Percentiles rank a stretch among this genome's conserved stretches.
These are phyloP conservation scores for Murraya paniculata DNA, from an alignment of 345 rosid species.

Conservation along the genomic window DNA sequence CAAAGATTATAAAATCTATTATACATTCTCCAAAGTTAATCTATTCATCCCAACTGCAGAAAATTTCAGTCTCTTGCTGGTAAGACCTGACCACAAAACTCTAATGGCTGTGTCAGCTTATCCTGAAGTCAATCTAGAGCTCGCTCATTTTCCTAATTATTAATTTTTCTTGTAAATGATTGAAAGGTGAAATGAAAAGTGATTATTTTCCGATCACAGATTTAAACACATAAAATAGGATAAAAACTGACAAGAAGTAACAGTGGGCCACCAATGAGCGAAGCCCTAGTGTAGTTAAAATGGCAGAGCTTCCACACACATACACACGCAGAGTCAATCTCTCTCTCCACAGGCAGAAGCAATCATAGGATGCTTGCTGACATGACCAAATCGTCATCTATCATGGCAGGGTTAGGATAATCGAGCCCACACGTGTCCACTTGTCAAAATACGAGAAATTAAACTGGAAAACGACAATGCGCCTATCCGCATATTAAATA, in stretches of 20 bases:
- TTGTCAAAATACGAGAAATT: constrained; percentile 21
- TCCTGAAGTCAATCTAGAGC: neutral
- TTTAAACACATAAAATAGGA: neutral
- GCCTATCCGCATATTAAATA: constrained; percentile 25
- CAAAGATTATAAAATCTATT: neutral
- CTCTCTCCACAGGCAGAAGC: constrained; percentile 13
- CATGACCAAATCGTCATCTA: constrained; percentile 32
- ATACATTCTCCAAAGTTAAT: neutral
- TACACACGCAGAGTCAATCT: neutral
- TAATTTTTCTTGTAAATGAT: neutral
- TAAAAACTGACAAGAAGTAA: neutral
- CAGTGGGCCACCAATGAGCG: constrained; percentile 6
- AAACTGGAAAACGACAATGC: constrained; percentile 5
- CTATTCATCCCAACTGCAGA: neutral
- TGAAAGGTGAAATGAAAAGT: no score
- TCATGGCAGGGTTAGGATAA: constrained; percentile 13
- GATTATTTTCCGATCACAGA: neutral
- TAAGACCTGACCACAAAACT: neutral
- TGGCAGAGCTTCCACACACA: constrained; percentile 4
- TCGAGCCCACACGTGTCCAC: constrained; percentile 26
- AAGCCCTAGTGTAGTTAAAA: constrained; percentile 13
- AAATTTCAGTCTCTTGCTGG: neutral
- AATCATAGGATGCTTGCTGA: constrained; percentile 27
- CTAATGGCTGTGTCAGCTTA: neutral
- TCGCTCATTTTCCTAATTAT: neutral